Percentiles rank a stretch among this genome's conserved stretches.
Conservation (phyloP, 2,329 filamentous ascomycete genomes). For the Cladosporium austrohemisphaericum region DNA sequence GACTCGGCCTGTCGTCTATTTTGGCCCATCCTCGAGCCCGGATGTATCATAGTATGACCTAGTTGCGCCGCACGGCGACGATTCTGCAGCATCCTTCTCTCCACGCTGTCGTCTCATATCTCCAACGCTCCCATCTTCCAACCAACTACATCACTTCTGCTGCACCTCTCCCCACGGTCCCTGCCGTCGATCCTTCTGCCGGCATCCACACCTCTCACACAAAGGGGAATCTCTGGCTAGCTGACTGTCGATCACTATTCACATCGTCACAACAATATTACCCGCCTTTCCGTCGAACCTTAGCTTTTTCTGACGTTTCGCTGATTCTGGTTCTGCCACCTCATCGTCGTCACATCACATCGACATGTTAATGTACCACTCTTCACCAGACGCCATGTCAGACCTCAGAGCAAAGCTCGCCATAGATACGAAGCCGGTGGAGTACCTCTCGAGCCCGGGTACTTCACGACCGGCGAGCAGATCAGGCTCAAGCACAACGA, state of each 20-base stretch:
- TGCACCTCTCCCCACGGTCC: conserved; percentile 9
- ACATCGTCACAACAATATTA: conserved; percentile 5
- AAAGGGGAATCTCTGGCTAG: conserved; percentile 10
- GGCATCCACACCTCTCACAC: background rate
- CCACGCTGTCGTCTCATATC: conserved; percentile 12
- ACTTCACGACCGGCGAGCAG: conserved; percentile 11
- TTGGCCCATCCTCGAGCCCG: conserved; percentile 4
- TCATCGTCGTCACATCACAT: background rate
- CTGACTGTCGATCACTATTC: conserved; percentile 12
- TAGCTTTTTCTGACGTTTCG: background rate
- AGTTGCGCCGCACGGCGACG: conserved; percentile 1
- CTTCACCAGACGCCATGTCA: conserved; percentile 16
- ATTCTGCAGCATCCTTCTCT: conserved; percentile 15
- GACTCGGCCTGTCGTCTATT: conserved; percentile 14
- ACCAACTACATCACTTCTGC: background rate
- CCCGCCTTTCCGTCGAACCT: background rate
- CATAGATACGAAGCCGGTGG: conserved; percentile 12
- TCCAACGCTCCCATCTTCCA: conserved; percentile 8
- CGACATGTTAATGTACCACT: conserved; percentile 12
- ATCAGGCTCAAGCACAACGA: conserved; percentile 10
- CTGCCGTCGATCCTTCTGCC: conserved; percentile 10
- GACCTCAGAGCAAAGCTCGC: conserved; percentile 14
- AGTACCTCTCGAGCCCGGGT: conserved; percentile 12
- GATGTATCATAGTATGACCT: conserved; percentile 4
- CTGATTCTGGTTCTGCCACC: too few species aligned